These are phyloP conservation scores for Helminthosporium solani DNA, from an alignment of 2,329 filamentous ascomycete genomes.

Conservation along the genomic window DNA sequence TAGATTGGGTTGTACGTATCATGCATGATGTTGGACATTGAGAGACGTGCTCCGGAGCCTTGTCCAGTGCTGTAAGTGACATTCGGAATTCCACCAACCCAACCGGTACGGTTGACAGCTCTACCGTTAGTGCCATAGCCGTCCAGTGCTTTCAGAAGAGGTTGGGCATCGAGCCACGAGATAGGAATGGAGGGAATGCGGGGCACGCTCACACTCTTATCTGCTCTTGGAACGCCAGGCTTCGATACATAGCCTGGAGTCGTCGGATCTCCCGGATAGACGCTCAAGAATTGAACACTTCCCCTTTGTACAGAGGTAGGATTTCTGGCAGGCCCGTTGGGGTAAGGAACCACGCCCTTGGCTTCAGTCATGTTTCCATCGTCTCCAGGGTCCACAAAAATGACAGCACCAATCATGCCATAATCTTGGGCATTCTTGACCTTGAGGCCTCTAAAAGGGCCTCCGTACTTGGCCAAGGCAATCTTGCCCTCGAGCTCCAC, in stretches of 20 bases:
- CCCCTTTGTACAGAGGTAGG: conserved; percentile 50
- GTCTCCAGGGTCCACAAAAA: conserved; percentile 49
- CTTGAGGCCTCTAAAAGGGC: conserved; percentile 50
- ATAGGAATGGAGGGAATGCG: conserved; percentile 84
- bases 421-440: conserved; percentile 51
- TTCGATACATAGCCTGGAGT: conserved; percentile 73
- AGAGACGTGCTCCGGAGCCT: conserved; percentile 54
- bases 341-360: conserved; percentile 49
- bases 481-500: conserved; percentile 51
- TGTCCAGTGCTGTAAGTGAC: conserved; percentile 39
- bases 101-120: conserved; percentile 42
- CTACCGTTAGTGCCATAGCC: conserved; percentile 67
- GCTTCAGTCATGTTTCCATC: conserved; percentile 51
- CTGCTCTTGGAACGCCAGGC: conserved; percentile 70
- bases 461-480: conserved; percentile 49
- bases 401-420: conserved; percentile 49
- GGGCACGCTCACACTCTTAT: conserved; percentile 65
- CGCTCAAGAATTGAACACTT: conserved; percentile 60
- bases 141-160: conserved; percentile 78
- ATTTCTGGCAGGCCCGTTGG: conserved; percentile 46
- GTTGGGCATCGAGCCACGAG: conserved; percentile 77
- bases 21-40: conserved; percentile 68
- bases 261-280: conserved; percentile 50
- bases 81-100: conserved; percentile 39
- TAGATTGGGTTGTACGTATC: conserved; percentile 81